These are phyloP conservation scores for Microascus cirrosus DNA, from an alignment of 2,329 filamentous ascomycete species.

Conservation along the genomic window DNA sequence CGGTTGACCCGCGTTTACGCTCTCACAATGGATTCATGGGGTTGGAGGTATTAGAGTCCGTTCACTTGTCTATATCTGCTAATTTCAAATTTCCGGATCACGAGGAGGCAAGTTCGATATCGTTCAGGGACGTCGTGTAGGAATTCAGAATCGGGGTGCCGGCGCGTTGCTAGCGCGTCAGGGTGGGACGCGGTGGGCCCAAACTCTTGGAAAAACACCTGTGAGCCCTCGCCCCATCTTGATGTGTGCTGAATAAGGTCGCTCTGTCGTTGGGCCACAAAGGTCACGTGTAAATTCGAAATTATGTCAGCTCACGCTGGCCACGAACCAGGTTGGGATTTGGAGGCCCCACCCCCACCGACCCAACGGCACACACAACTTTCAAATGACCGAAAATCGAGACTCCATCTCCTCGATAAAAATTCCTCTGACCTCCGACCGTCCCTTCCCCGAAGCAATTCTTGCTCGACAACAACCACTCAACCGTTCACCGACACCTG, in stretches of 20 bases:
- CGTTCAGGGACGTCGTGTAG: too few species aligned
- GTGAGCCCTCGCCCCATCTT: neutral
- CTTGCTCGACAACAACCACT: constrained; percentile 15
- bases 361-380: constrained; percentile 5
- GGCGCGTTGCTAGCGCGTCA: too few species aligned
- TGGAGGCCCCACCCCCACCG: neutral
- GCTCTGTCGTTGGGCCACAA: neutral
- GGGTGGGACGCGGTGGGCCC: too few species aligned
- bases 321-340: neutral
- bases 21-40: too few species aligned
- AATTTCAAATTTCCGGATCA: too few species aligned
- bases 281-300: neutral
- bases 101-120: too few species aligned
- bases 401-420: constrained; percentile 9
- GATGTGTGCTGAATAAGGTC: neutral
- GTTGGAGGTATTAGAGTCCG: too few species aligned
- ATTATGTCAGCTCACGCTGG: neutral
- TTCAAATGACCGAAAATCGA: constrained; percentile 8
- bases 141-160: too few species aligned
- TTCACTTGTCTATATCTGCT: too few species aligned
- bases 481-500: constrained; percentile 30
- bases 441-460: constrained; percentile 15
- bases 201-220: too few species aligned
- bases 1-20: too few species aligned
- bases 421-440: constrained; percentile 12